Evolutionary conservation across 2,329 filamentous ascomycete genomes (phyloP), one percentile per base, ranked within the genome.

Genomic region (Aspergillus phoenicis): DNA sequence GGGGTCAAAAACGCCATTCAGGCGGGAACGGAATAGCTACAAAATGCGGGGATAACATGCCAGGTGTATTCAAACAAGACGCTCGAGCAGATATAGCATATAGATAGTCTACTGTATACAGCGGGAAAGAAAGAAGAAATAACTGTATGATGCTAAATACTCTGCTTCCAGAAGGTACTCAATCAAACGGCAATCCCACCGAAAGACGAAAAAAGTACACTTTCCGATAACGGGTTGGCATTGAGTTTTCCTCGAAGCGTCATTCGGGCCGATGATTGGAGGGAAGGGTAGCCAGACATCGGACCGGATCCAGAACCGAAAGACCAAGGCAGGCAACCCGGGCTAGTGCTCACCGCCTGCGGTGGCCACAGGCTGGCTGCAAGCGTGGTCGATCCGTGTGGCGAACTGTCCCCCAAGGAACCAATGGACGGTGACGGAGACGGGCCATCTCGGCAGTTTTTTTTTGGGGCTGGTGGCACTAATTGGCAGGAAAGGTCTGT

Each of bases 351-450:
- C 38, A 56, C 53, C 53, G 53, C 53, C 53, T 56, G 39, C 53
- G 28, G 33, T 56, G 43, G 43, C 43, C 33, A 36, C 33, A 13
- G 33, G 33, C 26, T 38, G 22, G 36, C 53, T 47, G 53, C 53
- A 56, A 43, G 53, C 53, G 53, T 30, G 53, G 53, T 47, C 53
- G 53, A 56, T 56, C 47, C 30, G 39, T 56, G 53, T 56, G 53
- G 53, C 53, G 39, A 56, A 55, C 52, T 36, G 4, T 24, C 53
- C 41, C 22, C 39, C 41, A 22, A 11, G 3, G 13, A 45, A 43
- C 53, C 53, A 45, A 56, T 56, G 4, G 47, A 26, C 26, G n/a
- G 26, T 17, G 26, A 30, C 47, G 47, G 47, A 51, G 47, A 51
- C n/a, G 24, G 26, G 26, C 26, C 15, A 17, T 15, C 11, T 51